Percentiles rank a stretch among this genome's conserved stretches.
Evolutionary conservation across 352 stramenopile genomes (phyloP).

Genomic region (Globisporangium splendens): DNA sequence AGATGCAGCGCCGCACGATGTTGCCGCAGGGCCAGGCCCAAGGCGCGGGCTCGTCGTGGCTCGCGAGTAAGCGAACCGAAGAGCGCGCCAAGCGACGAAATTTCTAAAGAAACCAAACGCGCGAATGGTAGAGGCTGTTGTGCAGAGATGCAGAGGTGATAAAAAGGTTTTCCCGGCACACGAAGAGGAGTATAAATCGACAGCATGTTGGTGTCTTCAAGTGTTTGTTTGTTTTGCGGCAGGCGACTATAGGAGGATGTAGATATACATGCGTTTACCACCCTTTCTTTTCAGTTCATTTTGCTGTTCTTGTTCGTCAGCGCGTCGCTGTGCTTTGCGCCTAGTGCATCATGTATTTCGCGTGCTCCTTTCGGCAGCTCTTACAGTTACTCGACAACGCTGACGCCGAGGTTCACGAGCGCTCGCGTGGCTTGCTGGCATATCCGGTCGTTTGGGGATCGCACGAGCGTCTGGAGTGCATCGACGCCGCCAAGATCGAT

Average conservation of each 20-base stretch:
- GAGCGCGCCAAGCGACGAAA: conserved; percentile 79
- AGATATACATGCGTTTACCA: too few species aligned
- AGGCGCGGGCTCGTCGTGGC: conserved; percentile 57
- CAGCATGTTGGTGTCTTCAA: too few species aligned
- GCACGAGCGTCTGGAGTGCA: conserved; percentile 73
- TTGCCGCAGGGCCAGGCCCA: conserved; percentile 63
- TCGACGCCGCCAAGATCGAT: conserved; percentile 78
- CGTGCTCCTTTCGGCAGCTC: background rate
- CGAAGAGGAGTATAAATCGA: too few species aligned
- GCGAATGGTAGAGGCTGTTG: background rate
- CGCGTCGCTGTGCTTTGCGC: background rate
- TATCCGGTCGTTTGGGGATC: conserved; percentile 84
- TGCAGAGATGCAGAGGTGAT: too few species aligned
- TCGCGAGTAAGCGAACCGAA: conserved; percentile 81
- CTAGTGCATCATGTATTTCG: conserved; percentile 15
- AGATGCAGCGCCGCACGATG: conserved; percentile 87
- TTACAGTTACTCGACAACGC: conserved; percentile 54
- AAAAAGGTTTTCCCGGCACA: too few species aligned
- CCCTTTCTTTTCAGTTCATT: conserved; percentile 2
- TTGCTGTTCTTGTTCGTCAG: too few species aligned
- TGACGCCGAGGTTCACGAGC: conserved; percentile 87
- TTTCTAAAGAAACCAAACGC: conserved; percentile 23
- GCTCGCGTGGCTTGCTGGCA: conserved; percentile 85
- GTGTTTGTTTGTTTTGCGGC: too few species aligned
- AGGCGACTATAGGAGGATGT: too few species aligned